Evolutionary conservation across 2,329 filamentous ascomycete genomes (phyloP).

Genomic region (Cryphonectria carpinicola): DNA sequence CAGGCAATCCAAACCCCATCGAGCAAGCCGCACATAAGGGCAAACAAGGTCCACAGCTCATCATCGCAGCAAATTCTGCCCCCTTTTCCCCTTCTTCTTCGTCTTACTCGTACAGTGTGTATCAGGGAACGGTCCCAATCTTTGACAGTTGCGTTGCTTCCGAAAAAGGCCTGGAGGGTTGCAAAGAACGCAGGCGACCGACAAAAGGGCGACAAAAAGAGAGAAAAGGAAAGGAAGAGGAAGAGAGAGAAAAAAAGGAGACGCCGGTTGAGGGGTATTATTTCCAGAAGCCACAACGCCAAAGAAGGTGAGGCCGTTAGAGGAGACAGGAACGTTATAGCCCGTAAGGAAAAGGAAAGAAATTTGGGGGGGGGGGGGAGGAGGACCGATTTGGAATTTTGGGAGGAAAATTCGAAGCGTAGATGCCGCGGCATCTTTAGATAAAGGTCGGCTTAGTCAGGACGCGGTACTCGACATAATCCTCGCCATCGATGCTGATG

Average conservation of each 20-base stretch:
- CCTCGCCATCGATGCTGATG: conserved; percentile 67
- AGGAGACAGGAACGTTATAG: not conserved
- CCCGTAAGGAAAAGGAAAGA: not conserved
- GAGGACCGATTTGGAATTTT: not conserved
- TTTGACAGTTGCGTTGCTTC: not conserved
- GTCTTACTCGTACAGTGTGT: not conserved
- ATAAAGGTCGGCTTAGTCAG: conserved; percentile 67
- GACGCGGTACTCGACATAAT: conserved; percentile 69
- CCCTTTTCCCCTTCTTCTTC: not conserved
- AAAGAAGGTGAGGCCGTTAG: conserved; percentile 19
- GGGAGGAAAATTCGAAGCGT: too few species aligned
- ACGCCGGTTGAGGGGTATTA: conserved; percentile 24
- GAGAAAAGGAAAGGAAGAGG: not conserved
- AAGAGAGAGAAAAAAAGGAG: not conserved
- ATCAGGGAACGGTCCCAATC: not conserved
- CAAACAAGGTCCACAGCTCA: not conserved
- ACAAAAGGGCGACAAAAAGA: not conserved
- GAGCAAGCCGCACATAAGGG: not conserved
- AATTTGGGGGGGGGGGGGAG: not conserved
- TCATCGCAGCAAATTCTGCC: not conserved
- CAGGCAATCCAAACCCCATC: not conserved
- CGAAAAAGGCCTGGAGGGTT: not conserved
- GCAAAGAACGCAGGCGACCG: not conserved
- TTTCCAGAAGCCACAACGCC: conserved; percentile 30
- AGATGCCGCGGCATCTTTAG: conserved; percentile 33